Base-by-base conservation (phyloP, 192 early-diverging fungal genomes). In the Allomyces macrogynus region DNA sequence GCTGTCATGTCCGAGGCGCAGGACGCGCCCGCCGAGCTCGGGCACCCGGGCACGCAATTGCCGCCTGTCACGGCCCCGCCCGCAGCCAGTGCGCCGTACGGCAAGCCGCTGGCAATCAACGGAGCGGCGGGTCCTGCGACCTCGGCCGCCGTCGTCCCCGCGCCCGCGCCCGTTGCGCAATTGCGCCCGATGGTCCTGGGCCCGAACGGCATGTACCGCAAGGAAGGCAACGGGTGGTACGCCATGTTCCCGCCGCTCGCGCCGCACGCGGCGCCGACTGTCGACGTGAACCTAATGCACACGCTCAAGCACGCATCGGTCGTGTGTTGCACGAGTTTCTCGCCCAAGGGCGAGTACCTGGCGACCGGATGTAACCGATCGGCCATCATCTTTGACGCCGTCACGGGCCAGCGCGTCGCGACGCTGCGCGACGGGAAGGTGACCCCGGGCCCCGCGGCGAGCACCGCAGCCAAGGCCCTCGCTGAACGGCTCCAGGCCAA, bases 321-420 rank as follows among this genome's bases (percentile, higher is more conserved):
- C 20, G 95, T 98, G 9, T 98, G 95, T 76, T 98, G 92, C 71
- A 91, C 96, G 60, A 89, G 89, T 65, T 98, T 98, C 68, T 94
- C 90, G 64, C 79, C 84, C 20, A 92, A 96, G 71, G 95, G 95
- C 60, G 84, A 85, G 71, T 86, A 81, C 62, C 81, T 98, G 60
- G 95, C 93, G 26, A 92, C 93, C 10, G 95, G 95, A 14, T 94
- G 90, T 76, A 98, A 95, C 72, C 84, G 86, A 26, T 83, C 79
- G 25, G 88, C 93, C 12, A 86, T 87, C 70, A 86, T 98, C 63
- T 95, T 84, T 75, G 92, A 91, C 70, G 85, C 89, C n/a, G 67
- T 70, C 11, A 87, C 84, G 7, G 90, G 89, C 20, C 70, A 77
- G 54, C 87, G 79, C 65, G 80, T 92, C 27, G 49, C 49, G 16